Evolutionary conservation across 306 rosid genomes (phyloP), one percentile per base, ranked within the genome.

Genomic region (cucumber (Cucumis sativus)): DNA sequence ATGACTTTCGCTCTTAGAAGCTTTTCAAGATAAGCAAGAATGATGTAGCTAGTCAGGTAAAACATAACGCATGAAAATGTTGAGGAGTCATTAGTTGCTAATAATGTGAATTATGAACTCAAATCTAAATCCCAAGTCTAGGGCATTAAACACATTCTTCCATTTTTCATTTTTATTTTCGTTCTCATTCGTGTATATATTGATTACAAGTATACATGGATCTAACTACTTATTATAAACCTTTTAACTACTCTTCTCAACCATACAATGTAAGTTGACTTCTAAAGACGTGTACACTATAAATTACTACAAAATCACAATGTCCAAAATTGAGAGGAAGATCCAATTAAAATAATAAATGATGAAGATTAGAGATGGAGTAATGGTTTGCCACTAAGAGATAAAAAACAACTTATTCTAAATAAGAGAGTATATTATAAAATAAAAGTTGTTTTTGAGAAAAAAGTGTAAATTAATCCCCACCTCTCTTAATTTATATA

Each of bases 371-470:
- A 39, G 49, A 65, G 3, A 0, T 15, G 17, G 10, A 16, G 45
- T 67, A 39, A 67, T 67, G 73, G 73, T n/a, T 10, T 39, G 73
- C 17, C 73, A 67, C 73, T 67, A 67, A 67, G 52, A 39, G 30
- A 35, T 45, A 0, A 51, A 15, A 0, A 51, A 15, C 73, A 64
- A 64, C 47, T 33, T 63, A 7, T 12, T 64, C 10, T 35, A 2
- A 61, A 66, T 66, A 65, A 17, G 7, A 33, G n/a, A 64, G 30
- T 28, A 37, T 4, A 49, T 1, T 14, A 52, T 16, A 52, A 52
- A 52, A 52, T 52, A 52, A 13, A 47, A 63, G 41, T 59, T 23
- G 16, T 10, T 21, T 59, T 59, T 47, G 35, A 21, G 6, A 23
- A 23, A 23, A 59, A 59, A 21, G 65, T 10, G 35, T 59, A 11